These are phyloP conservation scores for Podila clonocystis DNA, from an alignment of 192 early-diverging fungal genomes.

Conservation along the genomic window DNA sequence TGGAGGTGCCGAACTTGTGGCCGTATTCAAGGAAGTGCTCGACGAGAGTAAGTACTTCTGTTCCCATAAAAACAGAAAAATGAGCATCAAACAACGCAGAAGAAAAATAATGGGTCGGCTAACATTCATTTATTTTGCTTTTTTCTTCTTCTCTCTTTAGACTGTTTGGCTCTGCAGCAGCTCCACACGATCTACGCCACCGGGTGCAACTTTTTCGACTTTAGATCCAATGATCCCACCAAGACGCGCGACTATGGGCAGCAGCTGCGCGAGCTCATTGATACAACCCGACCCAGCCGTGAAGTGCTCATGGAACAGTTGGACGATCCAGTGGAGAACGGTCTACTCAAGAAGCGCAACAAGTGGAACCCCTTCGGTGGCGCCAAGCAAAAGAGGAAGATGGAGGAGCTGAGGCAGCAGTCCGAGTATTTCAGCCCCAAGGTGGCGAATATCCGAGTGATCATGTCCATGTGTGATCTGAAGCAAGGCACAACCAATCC, in stretches of 20 bases:
- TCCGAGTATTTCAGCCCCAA: neutral
- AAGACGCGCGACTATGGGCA: neutral
- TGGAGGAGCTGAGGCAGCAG: neutral
- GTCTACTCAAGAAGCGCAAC: neutral
- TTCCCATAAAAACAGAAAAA: too few species aligned
- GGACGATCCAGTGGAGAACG: neutral
- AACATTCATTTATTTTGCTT: too few species aligned
- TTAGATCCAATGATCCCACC: neutral
- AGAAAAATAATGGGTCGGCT: too few species aligned
- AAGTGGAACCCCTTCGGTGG: neutral
- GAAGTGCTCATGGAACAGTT: neutral
- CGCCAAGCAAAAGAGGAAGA: neutral
- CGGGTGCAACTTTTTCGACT: conserved; percentile 1
- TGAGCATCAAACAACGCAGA: too few species aligned
- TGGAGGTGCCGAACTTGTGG: neutral
- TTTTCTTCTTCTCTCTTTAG: neutral
- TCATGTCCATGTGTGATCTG: neutral
- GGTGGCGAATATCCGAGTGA: neutral
- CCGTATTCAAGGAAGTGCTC: neutral
- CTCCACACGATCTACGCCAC: conserved; percentile 1
- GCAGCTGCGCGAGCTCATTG: conserved; percentile 1
- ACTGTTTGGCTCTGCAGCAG: neutral
- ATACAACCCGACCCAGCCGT: neutral
- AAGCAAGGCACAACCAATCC: neutral
- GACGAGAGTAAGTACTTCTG: neutral